A percentile compares a stretch with the other conserved stretches of the same genome.
phyloP scores from a whole-genome alignment of 345 rosid genomes.

The Brassica napus region Da-Ae NC_063445.1:2742001-2742500 shows the following conservation, averaged over 20 bases:
- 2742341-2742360: conserved; percentile 30
- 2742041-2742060: conserved; percentile 27
- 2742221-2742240: conserved; percentile 88
- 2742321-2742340: conserved; percentile 84
- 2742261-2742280: conserved; percentile 81
- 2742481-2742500: conserved; percentile 73
- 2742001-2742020: conserved; percentile 82
- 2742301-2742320: conserved; percentile 78
- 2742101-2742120: not conserved
- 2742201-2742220: conserved; percentile 77
- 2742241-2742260: conserved; percentile 94
- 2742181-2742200: conserved; percentile 96
- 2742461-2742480: conserved; percentile 78
- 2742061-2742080: conserved; percentile 3
- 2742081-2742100: not conserved
- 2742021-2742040: conserved; percentile 86
- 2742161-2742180: conserved; percentile 93
- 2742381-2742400: conserved; percentile 17
- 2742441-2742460: conserved; percentile 66
- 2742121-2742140: conserved; percentile 22
- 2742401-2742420: conserved; percentile 69
- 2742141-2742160: conserved; percentile 78
- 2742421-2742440: conserved; percentile 72
- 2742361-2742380: not conserved
- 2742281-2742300: conserved; percentile 91